Conservation (phyloP, 192 early-diverging fungal genomes). For the Coemansia sp. region DNA sequence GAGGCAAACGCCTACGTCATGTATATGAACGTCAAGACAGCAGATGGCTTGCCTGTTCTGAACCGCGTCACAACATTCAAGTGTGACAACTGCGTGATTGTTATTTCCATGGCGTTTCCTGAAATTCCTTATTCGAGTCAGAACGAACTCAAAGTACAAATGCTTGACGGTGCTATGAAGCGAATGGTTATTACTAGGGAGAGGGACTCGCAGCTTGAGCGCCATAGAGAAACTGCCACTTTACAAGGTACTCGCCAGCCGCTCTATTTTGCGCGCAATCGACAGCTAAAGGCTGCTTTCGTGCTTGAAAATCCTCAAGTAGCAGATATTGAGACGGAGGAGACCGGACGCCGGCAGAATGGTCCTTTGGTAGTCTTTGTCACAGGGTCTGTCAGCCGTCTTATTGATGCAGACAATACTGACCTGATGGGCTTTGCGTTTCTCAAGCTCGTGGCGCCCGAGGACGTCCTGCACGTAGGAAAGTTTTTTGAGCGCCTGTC, state of each 20-base stretch:
- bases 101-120: slow-evolving; percentile 31
- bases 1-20: slow-evolving; percentile 44
- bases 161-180: slow-evolving; percentile 43
- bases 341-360: slow-evolving; percentile 9
- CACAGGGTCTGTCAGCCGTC: slow-evolving; percentile 32
- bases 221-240: background rate
- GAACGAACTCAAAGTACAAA: slow-evolving; percentile 43
- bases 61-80: slow-evolving; percentile 37
- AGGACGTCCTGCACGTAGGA: slow-evolving; percentile 36
- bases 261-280: slow-evolving; percentile 36
- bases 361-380: slow-evolving; percentile 42
- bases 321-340: slow-evolving; percentile 11
- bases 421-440: slow-evolving; percentile 44
- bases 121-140: slow-evolving; percentile 29
- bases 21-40: slow-evolving; percentile 40
- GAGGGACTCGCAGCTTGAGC: background rate
- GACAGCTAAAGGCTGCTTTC: slow-evolving; percentile 42
- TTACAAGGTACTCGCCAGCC: slow-evolving; percentile 15
- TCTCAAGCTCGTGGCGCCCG: slow-evolving; percentile 44
- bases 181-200: slow-evolving; percentile 22
- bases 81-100: slow-evolving; percentile 42
- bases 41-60: slow-evolving; percentile 17
- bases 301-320: slow-evolving; percentile 39
- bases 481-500: slow-evolving; percentile 38
- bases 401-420: slow-evolving; percentile 37